Evolutionary conservation across 139 green algal genomes (phyloP), one percentile per base, ranked within the genome.

Genomic region (Tetratostichococcus sp.): DNA sequence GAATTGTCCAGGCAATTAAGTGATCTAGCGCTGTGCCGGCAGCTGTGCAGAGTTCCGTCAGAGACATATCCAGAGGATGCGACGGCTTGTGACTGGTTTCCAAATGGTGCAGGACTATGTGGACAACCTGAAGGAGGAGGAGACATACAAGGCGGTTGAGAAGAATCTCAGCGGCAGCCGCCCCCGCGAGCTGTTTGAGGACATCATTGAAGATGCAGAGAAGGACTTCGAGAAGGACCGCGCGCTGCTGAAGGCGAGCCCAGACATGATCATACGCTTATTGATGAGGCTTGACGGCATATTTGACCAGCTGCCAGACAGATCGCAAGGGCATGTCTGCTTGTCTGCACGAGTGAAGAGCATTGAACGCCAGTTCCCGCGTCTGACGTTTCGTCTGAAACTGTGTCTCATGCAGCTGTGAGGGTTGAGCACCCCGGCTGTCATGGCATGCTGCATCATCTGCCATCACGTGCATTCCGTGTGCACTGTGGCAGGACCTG

Each of bases 171-270:
- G 65, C 1, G 90, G 91, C 39, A 90, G 80, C n/a, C 79, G 82
- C 39, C 92, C 92, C 23, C 89, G 88, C 76, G 92, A 97, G 83
- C 84, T 97, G 57, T 97, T 96, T 86, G 87, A 95, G 43, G 91
- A 97, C 43, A n/a, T 92, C 11, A 77, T 95, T 26, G 91, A 96
- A 71, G 90, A 97, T 65, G 84, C 94, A 67, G 89, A 96, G 71
- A 86, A 86, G 69, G 85, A 89, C 75, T 94, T 88, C 67, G 84
- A 89, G 21, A 83, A 86, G 77, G 70, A 76, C 19, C 75, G 71
- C 31, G 62, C 70, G 1, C 14, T 23, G 34, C 19, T 80, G 21
- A 75, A 69, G 71, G 76, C 35, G 28, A 31, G 31, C 0, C 32
- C 33, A 35, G 5, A 66, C n/a, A 39, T 6, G 34, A 59, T 50